Base-by-base conservation (phyloP, 148 eudicot genomes). In the Dysphania ambrosioides region DNA sequence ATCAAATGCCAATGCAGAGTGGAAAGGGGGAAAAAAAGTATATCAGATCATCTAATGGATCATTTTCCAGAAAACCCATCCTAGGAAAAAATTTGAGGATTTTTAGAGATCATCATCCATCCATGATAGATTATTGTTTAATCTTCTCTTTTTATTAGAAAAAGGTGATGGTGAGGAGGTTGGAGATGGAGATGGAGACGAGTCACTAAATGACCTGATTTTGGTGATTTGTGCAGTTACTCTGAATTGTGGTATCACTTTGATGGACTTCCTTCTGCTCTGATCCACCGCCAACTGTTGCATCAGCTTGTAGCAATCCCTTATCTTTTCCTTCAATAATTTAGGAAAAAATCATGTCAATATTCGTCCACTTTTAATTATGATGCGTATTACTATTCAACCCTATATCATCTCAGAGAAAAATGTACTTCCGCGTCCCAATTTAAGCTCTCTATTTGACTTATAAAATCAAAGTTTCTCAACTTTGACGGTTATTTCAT, bases 221-320 rank as follows among this genome's bases (percentile, higher is more conserved):
- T 84, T 84, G 62, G 84, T 79, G 27, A 81, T 76, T 84, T 68
- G 85, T 70, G 86, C 62, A 18, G 80, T 85, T 38, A 89, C 89
- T 77, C 91, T 87, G 59, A 88, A 56, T 40, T 88, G 91, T 74
- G 96, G 92, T 63, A 81, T 53, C 21, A 83, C 83, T 78, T 85
- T 89, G 73, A 88, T 77, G 38, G 78, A 76, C 75, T 80, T 88
- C 71, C 76, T 82, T 80, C 79, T 72, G 72, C 74, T 81, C 40
- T 69, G 77, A 12, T 81, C 86, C 47, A 65, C 42, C 51, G 56
- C 56, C 42, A 65, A 79, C 72, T 80, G 82, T 75, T 85, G 87
- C 87, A 93, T 85, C 72, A 89, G 30, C 23, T 78, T 74, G 80
- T 88, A 85, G 82, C 98, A 93, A 40, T 86, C 83, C 53, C 44